These are phyloP conservation scores for Elsinoe fawcettii DNA, from an alignment of 2,329 filamentous ascomycete genomes.

Conservation along the genomic window DNA sequence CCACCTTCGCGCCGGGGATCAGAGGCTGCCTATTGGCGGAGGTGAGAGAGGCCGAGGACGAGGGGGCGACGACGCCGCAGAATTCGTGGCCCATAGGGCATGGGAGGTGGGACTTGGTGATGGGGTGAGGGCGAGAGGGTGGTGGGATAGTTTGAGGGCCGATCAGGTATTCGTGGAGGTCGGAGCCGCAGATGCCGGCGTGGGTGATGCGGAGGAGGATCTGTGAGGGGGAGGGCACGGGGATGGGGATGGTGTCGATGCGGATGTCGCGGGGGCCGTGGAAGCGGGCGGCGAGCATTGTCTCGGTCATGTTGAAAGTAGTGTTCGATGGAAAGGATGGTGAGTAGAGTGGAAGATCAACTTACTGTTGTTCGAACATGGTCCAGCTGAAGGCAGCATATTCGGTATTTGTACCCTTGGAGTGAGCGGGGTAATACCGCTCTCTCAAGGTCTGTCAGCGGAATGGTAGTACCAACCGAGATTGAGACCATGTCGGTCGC, in stretches of 20 bases:
- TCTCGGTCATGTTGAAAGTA: not conserved
- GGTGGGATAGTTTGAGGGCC: slow-evolving; percentile 20
- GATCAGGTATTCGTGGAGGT: slow-evolving; percentile 23
- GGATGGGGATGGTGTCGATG: slow-evolving; percentile 23
- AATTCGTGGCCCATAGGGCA: slow-evolving; percentile 22
- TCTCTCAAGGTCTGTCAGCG: no score
- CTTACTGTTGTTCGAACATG: not conserved
- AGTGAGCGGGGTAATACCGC: not conserved
- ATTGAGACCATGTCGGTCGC: no score
- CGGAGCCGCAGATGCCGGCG: slow-evolving; percentile 25
- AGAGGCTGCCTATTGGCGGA: slow-evolving; percentile 18
- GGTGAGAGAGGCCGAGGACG: not conserved
- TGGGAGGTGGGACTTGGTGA: slow-evolving; percentile 18
- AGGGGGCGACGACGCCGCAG: slow-evolving; percentile 20
- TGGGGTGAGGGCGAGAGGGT: slow-evolving; percentile 16
- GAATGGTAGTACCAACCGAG: no score
- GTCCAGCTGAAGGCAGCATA: not conserved
- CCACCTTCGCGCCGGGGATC: slow-evolving; percentile 19
- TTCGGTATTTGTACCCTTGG: not conserved
- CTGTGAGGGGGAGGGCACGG: slow-evolving; percentile 19
- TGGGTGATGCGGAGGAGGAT: slow-evolving; percentile 23
- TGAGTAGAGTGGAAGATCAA: not conserved
- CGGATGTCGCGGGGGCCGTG: slow-evolving; percentile 23
- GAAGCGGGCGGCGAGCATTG: slow-evolving; percentile 25
- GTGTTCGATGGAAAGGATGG: not conserved